phyloP scores from a whole-genome alignment of 2,329 filamentous ascomycete species.

The Fusarium heterosporum region DNA sequence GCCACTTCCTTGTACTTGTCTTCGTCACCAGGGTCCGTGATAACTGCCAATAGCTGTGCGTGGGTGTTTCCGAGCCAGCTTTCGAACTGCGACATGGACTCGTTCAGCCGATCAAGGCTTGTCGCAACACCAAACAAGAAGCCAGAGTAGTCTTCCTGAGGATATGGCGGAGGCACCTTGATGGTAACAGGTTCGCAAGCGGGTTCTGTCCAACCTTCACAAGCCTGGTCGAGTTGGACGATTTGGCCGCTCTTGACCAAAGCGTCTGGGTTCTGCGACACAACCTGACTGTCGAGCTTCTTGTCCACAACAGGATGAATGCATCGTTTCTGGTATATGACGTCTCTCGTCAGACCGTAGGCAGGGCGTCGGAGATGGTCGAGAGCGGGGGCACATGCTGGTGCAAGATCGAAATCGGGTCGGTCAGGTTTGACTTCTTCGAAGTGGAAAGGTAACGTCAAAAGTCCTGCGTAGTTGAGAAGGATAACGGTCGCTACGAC shows the following conservation, averaged over 20 bases:
- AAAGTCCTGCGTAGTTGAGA: constrained; percentile 22
- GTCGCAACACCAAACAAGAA: constrained; percentile 70
- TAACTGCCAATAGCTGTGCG: constrained; percentile 63
- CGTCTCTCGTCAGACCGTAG: constrained; percentile 54
- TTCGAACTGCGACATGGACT: constrained; percentile 63
- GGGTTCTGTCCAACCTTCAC: constrained; percentile 39
- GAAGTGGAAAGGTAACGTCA: constrained; percentile 40
- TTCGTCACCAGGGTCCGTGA: constrained; percentile 58
- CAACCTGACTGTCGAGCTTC: constrained; percentile 51
- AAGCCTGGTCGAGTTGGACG: constrained; percentile 47
- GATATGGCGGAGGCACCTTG: constrained; percentile 59
- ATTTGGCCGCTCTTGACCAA: constrained; percentile 52
- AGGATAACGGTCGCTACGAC: constrained; percentile 18
- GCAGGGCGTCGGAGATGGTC: constrained; percentile 48
- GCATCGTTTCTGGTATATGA: constrained; percentile 60
- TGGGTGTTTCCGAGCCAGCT: constrained; percentile 67
- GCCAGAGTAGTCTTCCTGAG: constrained; percentile 58
- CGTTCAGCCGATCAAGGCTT: constrained; percentile 60
- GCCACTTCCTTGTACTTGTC: constrained; percentile 48
- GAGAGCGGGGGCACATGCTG: constrained; percentile 45
- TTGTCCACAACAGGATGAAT: constrained; percentile 53
- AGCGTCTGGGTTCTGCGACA: constrained; percentile 54
- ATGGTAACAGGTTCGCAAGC: constrained; percentile 59
- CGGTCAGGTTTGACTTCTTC: constrained; percentile 38
- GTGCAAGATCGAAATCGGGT: constrained; percentile 33